A percentile compares a stretch with the other conserved stretches of the same genome.
Evolutionary conservation across 768 basidiomycete genomes (phyloP).

Genomic region (Podaxis sp.): DNA sequence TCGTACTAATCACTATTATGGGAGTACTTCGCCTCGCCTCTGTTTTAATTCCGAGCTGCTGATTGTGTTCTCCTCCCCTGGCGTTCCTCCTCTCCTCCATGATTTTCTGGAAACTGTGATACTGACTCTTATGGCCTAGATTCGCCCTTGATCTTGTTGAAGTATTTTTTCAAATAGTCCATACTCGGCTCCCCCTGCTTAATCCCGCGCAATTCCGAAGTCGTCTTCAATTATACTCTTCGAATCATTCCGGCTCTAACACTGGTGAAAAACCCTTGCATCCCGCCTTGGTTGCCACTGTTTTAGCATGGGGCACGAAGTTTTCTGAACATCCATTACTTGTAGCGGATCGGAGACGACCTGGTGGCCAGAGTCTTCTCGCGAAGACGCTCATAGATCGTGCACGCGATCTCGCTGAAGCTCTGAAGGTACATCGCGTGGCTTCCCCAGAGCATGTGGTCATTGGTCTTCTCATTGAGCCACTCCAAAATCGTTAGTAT

Average conservation of each 20-base stretch:
- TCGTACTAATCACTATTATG: conserved; percentile 27
- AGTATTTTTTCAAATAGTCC: conserved; percentile 92
- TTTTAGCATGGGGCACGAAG: conserved; percentile 90
- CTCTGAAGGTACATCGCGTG: conserved; percentile 81
- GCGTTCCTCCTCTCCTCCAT: conserved; percentile 18
- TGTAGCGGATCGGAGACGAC: conserved; percentile 71
- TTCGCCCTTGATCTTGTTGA: conserved; percentile 92
- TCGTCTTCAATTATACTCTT: conserved; percentile 52
- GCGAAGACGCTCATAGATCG: conserved; percentile 78
- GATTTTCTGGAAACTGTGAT: conserved; percentile 15
- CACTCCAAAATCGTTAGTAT: conserved; percentile 82
- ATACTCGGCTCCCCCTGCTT: conserved; percentile 84
- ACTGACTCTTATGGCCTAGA: conserved; percentile 41
- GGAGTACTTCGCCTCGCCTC: conserved; percentile 14
- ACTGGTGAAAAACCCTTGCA: conserved; percentile 50
- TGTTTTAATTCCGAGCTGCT: background rate
- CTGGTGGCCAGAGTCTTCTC: conserved; percentile 70
- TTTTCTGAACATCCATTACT: conserved; percentile 91
- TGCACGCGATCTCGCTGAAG: conserved; percentile 84
- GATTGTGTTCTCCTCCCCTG: conserved; percentile 12
- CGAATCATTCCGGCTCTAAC: conserved; percentile 22
- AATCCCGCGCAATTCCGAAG: conserved; percentile 81
- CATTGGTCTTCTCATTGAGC: conserved; percentile 78
- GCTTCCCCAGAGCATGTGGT: conserved; percentile 80
- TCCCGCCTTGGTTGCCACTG: conserved; percentile 79